Evolutionary conservation across 371 early-diverging fungal genomes (phyloP).

Genomic region (Dichotomocladium elegans): DNA sequence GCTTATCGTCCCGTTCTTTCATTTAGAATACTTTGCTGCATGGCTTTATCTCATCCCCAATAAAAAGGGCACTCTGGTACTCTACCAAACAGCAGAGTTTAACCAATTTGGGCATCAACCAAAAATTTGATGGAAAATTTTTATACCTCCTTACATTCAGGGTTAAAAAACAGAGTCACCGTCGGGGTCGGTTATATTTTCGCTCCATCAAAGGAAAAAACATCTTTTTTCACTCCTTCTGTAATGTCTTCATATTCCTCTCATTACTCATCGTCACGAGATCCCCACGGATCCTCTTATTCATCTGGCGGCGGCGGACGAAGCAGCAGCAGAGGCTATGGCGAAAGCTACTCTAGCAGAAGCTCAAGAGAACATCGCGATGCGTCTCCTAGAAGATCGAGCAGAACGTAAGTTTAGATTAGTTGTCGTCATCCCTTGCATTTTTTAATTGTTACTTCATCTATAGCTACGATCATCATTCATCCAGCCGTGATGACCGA

Average conservation of each 20-base stretch:
- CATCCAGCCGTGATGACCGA: conserved; percentile 39
- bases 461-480: conserved; percentile 36
- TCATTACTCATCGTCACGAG: conserved; percentile 10
- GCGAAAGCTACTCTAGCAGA: conserved; percentile 6
- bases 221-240: too few relatives aligned
- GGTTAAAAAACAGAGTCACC: neutral
- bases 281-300: conserved; percentile 7
- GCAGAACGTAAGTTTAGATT: conserved; percentile 24
- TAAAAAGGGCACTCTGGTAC: too few relatives aligned
- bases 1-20: too few relatives aligned
- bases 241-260: conserved; percentile 17
- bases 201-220: neutral
- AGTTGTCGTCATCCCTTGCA: neutral
- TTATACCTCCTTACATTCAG: neutral
- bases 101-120: neutral
- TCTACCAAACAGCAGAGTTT: neutral
- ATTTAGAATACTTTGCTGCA: too few relatives aligned
- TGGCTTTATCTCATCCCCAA: too few relatives aligned
- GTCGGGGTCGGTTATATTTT: neutral
- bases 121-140: too few relatives aligned
- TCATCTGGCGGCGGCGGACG: conserved; percentile 16
- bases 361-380: conserved; percentile 28
- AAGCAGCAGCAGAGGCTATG: conserved; percentile 10
- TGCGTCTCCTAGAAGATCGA: conserved; percentile 37
- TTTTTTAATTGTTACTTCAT: neutral